Conservation (phyloP, 805 yeast genomes). For the Wickerhamia fluorescens region DNA sequence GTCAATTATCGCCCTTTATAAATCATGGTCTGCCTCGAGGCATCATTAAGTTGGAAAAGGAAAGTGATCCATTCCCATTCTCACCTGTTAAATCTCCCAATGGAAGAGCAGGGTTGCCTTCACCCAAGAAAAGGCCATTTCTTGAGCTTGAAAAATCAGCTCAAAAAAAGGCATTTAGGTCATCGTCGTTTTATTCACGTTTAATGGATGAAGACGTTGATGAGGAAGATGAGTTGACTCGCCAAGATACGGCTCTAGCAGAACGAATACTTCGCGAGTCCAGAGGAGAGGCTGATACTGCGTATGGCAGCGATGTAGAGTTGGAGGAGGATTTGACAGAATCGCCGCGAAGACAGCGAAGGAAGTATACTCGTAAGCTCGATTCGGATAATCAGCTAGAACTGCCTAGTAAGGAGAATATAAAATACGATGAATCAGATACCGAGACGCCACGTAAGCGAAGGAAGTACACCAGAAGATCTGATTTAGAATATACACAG, state of each 20-base stretch:
- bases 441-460: too few relatives aligned
- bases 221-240: slow-evolving; percentile 23
- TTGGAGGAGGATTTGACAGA: slow-evolving; percentile 15
- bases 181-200: slow-evolving; percentile 20
- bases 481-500: too few relatives aligned
- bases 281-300: slow-evolving; percentile 5
- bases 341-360: not conserved
- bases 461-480: too few relatives aligned
- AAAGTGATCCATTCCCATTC: too few relatives aligned
- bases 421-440: too few relatives aligned
- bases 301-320: slow-evolving; percentile 18
- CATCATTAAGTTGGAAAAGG: too few relatives aligned
- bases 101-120: slow-evolving; percentile 40
- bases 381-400: too few relatives aligned
- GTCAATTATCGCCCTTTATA: not conserved
- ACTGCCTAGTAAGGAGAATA: too few relatives aligned
- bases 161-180: slow-evolving; percentile 36
- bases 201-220: slow-evolving; percentile 30
- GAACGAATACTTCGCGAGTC: slow-evolving; percentile 29
- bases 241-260: slow-evolving; percentile 39
- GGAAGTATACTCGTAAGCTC: not conserved
- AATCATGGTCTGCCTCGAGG: not conserved
- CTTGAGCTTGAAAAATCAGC: slow-evolving; percentile 42
- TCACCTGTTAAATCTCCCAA: slow-evolving; percentile 28
- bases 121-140: slow-evolving; percentile 34